Evolutionary conservation across 495 filamentous ascomycete genomes (phyloP), one percentile per base, ranked within the genome.

Genomic region (Chaetomium tenue): DNA sequence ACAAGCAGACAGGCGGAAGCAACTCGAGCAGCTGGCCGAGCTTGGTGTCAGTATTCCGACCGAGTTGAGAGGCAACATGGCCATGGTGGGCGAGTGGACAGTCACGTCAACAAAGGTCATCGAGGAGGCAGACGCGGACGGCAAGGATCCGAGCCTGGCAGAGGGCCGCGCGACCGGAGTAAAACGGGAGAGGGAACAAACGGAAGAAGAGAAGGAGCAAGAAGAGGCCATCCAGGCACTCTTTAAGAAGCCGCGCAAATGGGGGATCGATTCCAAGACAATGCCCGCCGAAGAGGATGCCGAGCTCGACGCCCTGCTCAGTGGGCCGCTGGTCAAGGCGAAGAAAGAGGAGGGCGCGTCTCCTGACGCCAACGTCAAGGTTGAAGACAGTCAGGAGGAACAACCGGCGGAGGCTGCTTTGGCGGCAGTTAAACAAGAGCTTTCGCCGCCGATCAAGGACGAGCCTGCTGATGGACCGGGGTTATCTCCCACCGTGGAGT

Each of bases 71-170:
- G 76, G 80, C 8, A 89, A 92, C 60, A 87, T 97, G 86, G 92
- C 92, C 5, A 83, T 97, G 79, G 87, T 87, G n/a, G 91, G 94
- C 23, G 89, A 94, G 52, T 99, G 94, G 94, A 83, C 90, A 70
- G 88, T 88, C 8, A 84, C 90, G 1, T 82, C 84, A 3, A 84
- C 87, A 71, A 74, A 77, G 63, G 70, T 80, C 18, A 69, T 82
- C 28, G 22, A 71, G 18, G 67, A 75, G 2, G 58, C 71, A 5
- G 44, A 71, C 61, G 59, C 16, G 71, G 68, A 70, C 47, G 71
- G 72, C 60, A 39, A 59, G 28, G 77, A 83, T 22, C 13, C 2
- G 2, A 44, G 2, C 2, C 30, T 55, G 0, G 30, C 47, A 2
- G 83, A 84, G 33, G 75, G 78, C 8, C 75, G 79, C 13, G 77